Base-by-base conservation (phyloP, 495 filamentous ascomycete species). In the Hypoxylon perforatum region DNA sequence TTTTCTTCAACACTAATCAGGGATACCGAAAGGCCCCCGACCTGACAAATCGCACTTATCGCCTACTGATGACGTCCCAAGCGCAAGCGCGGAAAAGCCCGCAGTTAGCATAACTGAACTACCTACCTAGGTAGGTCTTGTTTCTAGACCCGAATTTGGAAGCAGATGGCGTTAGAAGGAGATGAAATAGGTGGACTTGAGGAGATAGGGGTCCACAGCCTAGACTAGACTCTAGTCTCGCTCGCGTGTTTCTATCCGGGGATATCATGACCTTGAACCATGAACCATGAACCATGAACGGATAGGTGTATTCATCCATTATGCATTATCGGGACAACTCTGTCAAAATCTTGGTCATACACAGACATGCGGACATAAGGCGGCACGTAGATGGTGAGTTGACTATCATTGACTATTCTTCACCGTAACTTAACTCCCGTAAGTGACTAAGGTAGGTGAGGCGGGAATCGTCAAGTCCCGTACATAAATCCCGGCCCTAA, bases 31-130 rank as follows among this genome's bases (percentile, higher is more conserved):
- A 38, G 10, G n/a, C 9, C 30, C 6, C 49, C 42, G 44, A 22
- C 25, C 51, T 54, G 55, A 50, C 49, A 47, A 62, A 62, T 62
- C 50, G 8, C 36, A 50, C 49, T 39, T 55, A 62, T 62, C 50
- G 8, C 36, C 23, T 15, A 39, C 48, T 21, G 4, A 62, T 62
- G 59, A 62, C 59, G 59, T 62, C 53, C n/a, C n/a, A 22, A 62
- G 50, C 42, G 39, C 49, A 45, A 46, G 38, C 41, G 59, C 59
- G 59, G 59, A 41, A 47, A 21, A 7, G 15, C 12, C 59, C 59
- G 59, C 59, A 55, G n/a, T 49, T 62, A 55, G 50, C 49, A 5
- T 30, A 41, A 17, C 44, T 3, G 10, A 11, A 35, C 30, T 11
- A 35, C 30, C 35, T 2, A 11, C 3, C 35, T n/a, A 38, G 14